A percentile compares a stretch with the other conserved stretches of the same genome.
Evolutionary conservation across 139 green algal species (phyloP).

Genomic region (Microglena sp.): DNA sequence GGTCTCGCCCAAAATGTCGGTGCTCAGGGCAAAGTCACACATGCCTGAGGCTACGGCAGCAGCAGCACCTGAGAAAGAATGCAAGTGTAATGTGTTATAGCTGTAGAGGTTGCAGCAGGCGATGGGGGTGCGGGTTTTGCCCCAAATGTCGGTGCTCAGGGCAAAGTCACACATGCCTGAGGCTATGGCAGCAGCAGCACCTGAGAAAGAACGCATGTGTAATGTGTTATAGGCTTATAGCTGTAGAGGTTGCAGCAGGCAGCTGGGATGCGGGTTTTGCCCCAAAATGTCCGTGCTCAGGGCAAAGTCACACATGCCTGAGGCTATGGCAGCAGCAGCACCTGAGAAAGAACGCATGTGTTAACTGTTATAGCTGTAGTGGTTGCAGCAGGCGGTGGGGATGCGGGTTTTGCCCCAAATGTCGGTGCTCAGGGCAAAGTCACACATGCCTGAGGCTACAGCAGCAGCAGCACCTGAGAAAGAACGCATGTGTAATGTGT

Average conservation of each 20-base stretch:
- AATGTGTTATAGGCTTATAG: not conserved
- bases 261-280: conserved; percentile 22
- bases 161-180: conserved; percentile 13
- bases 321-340: conserved; percentile 23
- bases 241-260: conserved; percentile 34
- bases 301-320: conserved; percentile 12
- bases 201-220: conserved; percentile 9
- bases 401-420: conserved; percentile 15
- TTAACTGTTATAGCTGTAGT: conserved; percentile 10
- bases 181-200: conserved; percentile 26
- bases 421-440: conserved; percentile 25
- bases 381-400: conserved; percentile 35
- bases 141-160: conserved; percentile 19
- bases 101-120: conserved; percentile 36
- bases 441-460: conserved; percentile 10
- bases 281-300: conserved; percentile 20
- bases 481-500: not conserved
- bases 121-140: conserved; percentile 20
- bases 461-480: conserved; percentile 26
- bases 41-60: conserved; percentile 17
- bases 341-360: conserved; percentile 7
- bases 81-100: not conserved
- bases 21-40: conserved; percentile 14
- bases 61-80: conserved; percentile 17
- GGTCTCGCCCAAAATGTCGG: conserved; percentile 21